phyloP scores from a whole-genome alignment of 2,329 filamentous ascomycete species.

The Dactylonectria macrodidyma region DNA sequence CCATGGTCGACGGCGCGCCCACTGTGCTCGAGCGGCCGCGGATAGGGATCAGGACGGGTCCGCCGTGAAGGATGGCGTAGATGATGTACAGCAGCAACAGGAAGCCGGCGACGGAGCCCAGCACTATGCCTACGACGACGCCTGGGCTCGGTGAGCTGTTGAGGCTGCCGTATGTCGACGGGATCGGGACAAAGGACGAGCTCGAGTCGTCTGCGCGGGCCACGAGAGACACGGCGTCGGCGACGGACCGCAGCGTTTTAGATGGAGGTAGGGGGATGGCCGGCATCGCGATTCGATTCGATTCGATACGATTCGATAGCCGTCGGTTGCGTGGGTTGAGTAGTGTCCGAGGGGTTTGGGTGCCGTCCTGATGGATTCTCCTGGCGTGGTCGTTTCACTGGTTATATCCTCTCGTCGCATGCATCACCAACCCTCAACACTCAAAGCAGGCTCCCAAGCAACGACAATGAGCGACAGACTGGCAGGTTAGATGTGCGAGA shows the following conservation, averaged over 20 bases:
- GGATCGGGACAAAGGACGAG: constrained; percentile 51
- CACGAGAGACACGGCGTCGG: constrained; percentile 27
- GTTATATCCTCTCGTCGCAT: background rate
- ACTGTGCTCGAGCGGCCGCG: constrained; percentile 11
- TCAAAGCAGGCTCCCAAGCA: background rate
- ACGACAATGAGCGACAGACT: background rate
- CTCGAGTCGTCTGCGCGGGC: constrained; percentile 37
- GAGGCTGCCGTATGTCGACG: constrained; percentile 53
- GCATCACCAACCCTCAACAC: background rate
- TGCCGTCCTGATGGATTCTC: background rate
- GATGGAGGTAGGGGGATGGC: constrained; percentile 35
- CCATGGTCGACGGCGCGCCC: constrained; percentile 29
- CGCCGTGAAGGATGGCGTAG: constrained; percentile 64
- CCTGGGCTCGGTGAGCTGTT: constrained; percentile 60
- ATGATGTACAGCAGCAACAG: constrained; percentile 67
- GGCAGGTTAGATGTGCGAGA: background rate
- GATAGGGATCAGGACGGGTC: constrained; percentile 51
- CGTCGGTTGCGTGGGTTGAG: background rate
- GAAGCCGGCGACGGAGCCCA: constrained; percentile 65
- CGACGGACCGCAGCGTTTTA: constrained; percentile 27
- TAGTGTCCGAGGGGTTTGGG: background rate
- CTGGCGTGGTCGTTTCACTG: background rate
- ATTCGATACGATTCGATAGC: background rate
- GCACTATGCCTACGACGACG: constrained; percentile 60
- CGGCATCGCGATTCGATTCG: constrained; percentile 21